phyloP scores from a whole-genome alignment of 2,329 filamentous ascomycete genomes.

The Penicillium nordicum region DNA sequence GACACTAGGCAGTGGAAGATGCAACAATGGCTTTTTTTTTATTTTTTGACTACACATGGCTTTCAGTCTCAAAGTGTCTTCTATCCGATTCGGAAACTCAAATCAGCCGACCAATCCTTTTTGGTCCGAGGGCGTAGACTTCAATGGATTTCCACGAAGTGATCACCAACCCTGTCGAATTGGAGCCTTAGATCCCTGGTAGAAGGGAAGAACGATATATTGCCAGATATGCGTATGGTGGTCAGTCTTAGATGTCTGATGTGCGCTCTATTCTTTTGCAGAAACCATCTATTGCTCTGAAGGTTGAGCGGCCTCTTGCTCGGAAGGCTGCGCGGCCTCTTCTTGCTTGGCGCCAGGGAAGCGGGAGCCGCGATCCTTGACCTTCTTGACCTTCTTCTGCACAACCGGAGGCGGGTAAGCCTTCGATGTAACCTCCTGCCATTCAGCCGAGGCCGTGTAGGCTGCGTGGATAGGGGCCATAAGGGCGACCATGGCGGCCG shows the following conservation, averaged over 20 bases:
- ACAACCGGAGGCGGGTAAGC: slow-evolving; percentile 73
- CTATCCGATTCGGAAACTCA: background rate
- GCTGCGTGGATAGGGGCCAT: slow-evolving; percentile 73
- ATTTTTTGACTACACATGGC: background rate
- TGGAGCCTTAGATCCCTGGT: background rate
- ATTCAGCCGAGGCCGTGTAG: slow-evolving; percentile 68
- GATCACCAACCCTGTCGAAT: background rate
- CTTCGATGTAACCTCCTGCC: slow-evolving; percentile 71
- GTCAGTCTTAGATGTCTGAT: background rate
- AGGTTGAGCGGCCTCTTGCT: background rate
- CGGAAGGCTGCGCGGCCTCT: background rate
- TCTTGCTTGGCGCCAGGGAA: slow-evolving; percentile 35
- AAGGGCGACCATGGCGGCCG: slow-evolving; percentile 68
- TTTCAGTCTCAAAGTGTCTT: background rate
- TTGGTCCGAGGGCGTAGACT: background rate
- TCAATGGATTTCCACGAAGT: background rate
- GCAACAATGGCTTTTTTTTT: background rate
- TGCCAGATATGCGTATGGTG: background rate
- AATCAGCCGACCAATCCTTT: background rate
- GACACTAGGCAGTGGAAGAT: background rate
- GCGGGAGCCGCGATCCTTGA: slow-evolving; percentile 69
- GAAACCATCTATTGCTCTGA: background rate
- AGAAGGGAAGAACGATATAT: background rate
- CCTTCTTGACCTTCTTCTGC: slow-evolving; percentile 69
- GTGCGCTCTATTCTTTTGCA: background rate